These are phyloP conservation scores for Aspergillus quadrilineatus DNA, from an alignment of 2,329 filamentous ascomycete species.

Conservation along the genomic window DNA sequence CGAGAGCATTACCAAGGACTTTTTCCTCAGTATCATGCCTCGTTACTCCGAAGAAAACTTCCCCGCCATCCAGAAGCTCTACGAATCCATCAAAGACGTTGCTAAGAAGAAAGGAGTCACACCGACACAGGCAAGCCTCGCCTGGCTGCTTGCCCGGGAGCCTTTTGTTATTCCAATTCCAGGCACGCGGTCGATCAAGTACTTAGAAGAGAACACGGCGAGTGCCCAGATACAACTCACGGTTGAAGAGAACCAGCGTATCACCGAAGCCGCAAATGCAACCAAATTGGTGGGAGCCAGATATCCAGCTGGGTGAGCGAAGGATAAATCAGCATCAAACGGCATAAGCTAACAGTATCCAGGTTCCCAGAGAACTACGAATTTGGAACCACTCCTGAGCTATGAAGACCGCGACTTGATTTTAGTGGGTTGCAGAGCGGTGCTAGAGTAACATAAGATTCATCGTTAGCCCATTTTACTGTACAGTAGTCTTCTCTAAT, in stretches of 20 bases:
- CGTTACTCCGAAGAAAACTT: conserved; percentile 56
- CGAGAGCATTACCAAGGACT: conserved; percentile 40
- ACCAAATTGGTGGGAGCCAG: conserved; percentile 1
- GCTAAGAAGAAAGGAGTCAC: conserved; percentile 57
- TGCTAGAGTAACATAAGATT: no score
- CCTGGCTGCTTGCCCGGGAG: conserved; percentile 63
- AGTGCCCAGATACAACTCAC: not conserved
- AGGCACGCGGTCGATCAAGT: conserved; percentile 42
- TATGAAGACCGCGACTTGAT: not conserved
- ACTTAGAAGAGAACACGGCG: not conserved
- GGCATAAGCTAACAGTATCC: not conserved
- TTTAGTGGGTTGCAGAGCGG: no score
- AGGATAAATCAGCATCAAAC: not conserved
- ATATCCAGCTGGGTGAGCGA: not conserved
- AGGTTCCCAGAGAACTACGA: not conserved
- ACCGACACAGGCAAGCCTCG: conserved; percentile 58
- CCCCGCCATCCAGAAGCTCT: conserved; percentile 55
- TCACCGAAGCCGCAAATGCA: not conserved
- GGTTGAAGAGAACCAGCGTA: not conserved
- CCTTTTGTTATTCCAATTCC: conserved; percentile 62
- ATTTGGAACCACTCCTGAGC: not conserved
- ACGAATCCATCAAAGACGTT: conserved; percentile 50
- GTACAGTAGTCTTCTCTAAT: no score
- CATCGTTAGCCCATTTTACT: no score
- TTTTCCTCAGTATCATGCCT: conserved; percentile 49